Conservation (phyloP, 768 basidiomycete genomes). For the Boletellus ananas region DNA sequence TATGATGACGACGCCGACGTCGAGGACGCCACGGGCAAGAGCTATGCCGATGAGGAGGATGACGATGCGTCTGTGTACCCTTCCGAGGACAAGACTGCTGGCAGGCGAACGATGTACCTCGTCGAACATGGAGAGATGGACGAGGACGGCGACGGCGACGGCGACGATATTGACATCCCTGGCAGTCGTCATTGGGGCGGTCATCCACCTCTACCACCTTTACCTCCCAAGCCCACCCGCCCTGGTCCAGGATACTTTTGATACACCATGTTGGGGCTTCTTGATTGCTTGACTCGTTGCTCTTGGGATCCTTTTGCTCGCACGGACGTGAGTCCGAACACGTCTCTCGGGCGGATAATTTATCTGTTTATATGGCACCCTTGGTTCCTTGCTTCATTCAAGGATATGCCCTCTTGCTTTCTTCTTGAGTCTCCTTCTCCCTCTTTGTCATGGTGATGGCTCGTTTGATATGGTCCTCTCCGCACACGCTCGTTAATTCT, state of each 20-base stretch:
- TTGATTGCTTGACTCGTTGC: neutral
- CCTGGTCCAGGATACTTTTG: constrained; percentile 30
- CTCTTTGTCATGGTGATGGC: constrained; percentile 4
- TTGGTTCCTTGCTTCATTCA: constrained; percentile 8
- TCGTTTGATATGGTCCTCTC: neutral
- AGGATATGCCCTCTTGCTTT: constrained; percentile 7
- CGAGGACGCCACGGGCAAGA: constrained; percentile 12
- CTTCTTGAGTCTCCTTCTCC: constrained; percentile 13
- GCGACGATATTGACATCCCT: constrained; percentile 9
- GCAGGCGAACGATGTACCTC: constrained; percentile 34
- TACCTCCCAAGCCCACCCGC: constrained; percentile 12
- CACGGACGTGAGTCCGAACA: neutral
- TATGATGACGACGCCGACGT: constrained; percentile 23
- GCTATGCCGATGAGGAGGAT: constrained; percentile 16
- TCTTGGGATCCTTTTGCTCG: constrained; percentile 8
- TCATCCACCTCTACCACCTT: constrained; percentile 20
- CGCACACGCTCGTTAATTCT: constrained; percentile 3
- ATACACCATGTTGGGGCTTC: constrained; percentile 6
- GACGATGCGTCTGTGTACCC: constrained; percentile 31
- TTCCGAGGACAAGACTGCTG: constrained; percentile 31
- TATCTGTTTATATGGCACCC: constrained; percentile 28
- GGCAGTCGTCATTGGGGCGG: constrained; percentile 22
- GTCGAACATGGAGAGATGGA: constrained; percentile 25
- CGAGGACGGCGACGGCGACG: constrained; percentile 19
- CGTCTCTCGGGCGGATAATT: constrained; percentile 18